These are phyloP conservation scores for Ustilago curta DNA, from an alignment of 1,284 basidiomycete species.

Conservation along the genomic window DNA sequence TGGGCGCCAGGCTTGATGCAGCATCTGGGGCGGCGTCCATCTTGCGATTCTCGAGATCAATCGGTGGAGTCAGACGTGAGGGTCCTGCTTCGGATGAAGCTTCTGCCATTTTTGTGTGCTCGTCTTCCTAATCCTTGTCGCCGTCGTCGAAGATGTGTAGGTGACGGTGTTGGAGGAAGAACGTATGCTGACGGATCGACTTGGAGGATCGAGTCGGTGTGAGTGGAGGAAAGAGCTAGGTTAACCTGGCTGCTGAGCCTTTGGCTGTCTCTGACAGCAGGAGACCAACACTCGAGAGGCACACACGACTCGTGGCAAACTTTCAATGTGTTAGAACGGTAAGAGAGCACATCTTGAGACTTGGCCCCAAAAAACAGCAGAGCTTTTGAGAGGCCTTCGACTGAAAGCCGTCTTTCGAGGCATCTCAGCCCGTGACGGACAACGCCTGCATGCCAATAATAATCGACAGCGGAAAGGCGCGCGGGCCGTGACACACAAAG, in stretches of 20 bases:
- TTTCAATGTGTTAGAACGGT: too few relatives aligned
- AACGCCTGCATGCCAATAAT: too few relatives aligned
- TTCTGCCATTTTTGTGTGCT: background rate
- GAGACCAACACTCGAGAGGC: background rate
- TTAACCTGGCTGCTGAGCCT: too few relatives aligned
- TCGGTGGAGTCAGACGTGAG: slow-evolving; percentile 15
- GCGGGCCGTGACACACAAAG: slow-evolving; percentile 1
- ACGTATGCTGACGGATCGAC: background rate
- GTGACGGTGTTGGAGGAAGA: background rate
- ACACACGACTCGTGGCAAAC: background rate
- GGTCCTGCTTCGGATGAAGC: slow-evolving; percentile 26
- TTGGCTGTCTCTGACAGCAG: too few relatives aligned
- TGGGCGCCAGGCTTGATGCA: background rate
- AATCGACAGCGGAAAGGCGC: background rate
- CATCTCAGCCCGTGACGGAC: background rate
- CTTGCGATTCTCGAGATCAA: slow-evolving; percentile 4
- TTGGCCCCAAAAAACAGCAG: background rate
- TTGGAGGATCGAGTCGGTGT: too few relatives aligned
- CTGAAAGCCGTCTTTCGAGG: background rate
- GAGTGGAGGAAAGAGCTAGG: background rate
- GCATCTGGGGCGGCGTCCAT: background rate
- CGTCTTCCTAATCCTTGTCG: too few relatives aligned
- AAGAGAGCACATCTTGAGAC: too few relatives aligned
- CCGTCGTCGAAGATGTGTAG: background rate
- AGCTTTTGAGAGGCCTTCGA: too few relatives aligned